Conservation (phyloP, 495 filamentous ascomycete genomes). For the Aspergillus affinis region DNA sequence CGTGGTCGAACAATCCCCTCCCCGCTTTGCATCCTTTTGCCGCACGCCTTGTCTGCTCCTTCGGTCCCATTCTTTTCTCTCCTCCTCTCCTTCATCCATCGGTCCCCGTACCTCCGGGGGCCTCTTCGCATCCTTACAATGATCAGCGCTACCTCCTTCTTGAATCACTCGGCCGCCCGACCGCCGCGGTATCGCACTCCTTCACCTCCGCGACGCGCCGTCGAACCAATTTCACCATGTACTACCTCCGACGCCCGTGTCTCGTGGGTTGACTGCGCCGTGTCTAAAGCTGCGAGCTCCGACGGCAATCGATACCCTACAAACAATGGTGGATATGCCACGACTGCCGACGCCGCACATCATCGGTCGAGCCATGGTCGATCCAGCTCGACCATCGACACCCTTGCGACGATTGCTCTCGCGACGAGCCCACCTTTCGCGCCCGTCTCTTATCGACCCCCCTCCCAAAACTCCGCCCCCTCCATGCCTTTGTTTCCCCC, state of each 20-base stretch:
- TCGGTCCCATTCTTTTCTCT: slow-evolving; percentile 18
- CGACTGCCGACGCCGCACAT: slow-evolving; percentile 24
- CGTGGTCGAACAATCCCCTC: slow-evolving; percentile 40
- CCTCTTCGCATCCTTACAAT: slow-evolving; percentile 28
- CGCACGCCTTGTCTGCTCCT: slow-evolving; percentile 34
- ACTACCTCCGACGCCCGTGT: slow-evolving; percentile 32
- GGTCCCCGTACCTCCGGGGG: slow-evolving; percentile 11
- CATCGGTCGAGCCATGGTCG: slow-evolving; percentile 46
- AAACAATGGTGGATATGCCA: slow-evolving; percentile 20
- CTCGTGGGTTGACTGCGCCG: slow-evolving; percentile 34
- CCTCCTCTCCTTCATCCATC: slow-evolving; percentile 16
- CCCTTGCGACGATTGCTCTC: slow-evolving; percentile 55
- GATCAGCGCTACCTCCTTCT: slow-evolving; percentile 49
- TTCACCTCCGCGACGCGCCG: slow-evolving; percentile 53
- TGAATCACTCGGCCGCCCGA: slow-evolving; percentile 38
- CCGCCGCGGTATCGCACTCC: slow-evolving; percentile 54
- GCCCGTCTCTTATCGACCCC: slow-evolving; percentile 35
- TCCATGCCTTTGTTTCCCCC: slow-evolving; percentile 34
- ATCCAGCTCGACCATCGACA: slow-evolving; percentile 52
- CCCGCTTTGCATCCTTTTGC: slow-evolving; percentile 50
- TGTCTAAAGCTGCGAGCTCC: slow-evolving; percentile 27
- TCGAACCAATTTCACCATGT: slow-evolving; percentile 53
- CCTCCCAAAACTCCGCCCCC: slow-evolving; percentile 32
- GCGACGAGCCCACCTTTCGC: slow-evolving; percentile 49
- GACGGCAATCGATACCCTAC: slow-evolving; percentile 30